Evolutionary conservation across 768 basidiomycete genomes (phyloP), one percentile per base, ranked within the genome.

Genomic region (Tulasnella sp.): DNA sequence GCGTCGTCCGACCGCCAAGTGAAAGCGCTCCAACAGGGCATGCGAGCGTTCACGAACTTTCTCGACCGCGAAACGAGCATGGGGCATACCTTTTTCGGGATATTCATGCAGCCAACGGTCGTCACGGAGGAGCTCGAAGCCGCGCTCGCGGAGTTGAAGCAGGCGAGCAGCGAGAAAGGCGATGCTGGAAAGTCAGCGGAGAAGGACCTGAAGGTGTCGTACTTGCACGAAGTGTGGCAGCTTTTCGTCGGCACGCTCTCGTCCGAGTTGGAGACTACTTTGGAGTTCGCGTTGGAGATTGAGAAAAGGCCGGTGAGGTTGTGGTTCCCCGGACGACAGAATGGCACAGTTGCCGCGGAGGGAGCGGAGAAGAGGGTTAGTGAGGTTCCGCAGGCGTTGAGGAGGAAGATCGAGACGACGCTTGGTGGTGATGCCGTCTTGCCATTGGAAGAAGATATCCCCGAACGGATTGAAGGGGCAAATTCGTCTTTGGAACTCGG

Each of bases 401-500:
- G 64, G 19, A 26, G 39, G 26, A 36, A 34, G 39, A 41, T 68
- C 42, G 42, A 34, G 32, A 41, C 26, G 42, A 16, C 67, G 39
- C 39, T 68, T 19, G 67, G 67, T 26, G 71, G 71, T 26, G 37
- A 62, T 40, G 71, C 32, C 9, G 39, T 29, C 11, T 22, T 72
- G 62, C 71, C 71, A 3, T 37, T 37, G 5, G 71, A 62, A 17
- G 71, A 72, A 35, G 71, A 72, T 67, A 67, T 71, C 22, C 71
- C 71, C 29, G 64, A 67, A 26, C 37, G 36, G 7, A 72, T 62
- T 29, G 44, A 66, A 36, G 32, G 64, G 17, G 64, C 69, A 68
- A 39, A 17, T 47, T 19, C 40, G 3, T 19, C 64, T 29, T 59
- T 59, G 52, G 52, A 59, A 32, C 52, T 59, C 32, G 52, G 52